Conservation (phyloP, 495 filamentous ascomycete genomes). For the Aspergillus kassunensis region DNA sequence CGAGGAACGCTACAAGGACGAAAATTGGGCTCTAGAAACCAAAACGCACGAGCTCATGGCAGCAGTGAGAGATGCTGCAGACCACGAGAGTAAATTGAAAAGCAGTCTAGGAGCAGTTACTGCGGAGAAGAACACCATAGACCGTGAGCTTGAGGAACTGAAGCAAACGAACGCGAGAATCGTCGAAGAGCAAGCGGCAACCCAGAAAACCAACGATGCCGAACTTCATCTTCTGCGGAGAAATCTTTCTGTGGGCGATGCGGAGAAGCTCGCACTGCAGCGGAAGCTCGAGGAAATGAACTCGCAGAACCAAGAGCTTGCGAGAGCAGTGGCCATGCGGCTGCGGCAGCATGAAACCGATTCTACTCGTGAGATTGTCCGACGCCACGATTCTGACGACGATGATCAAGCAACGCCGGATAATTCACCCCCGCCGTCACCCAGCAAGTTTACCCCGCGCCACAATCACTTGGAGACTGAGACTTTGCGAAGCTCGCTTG, state of each 20-base stretch:
- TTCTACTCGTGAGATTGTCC: conserved; percentile 49
- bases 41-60: conserved; percentile 77
- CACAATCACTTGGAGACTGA: conserved; percentile 89
- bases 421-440: conserved; percentile 83
- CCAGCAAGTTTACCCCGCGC: conserved; percentile 83
- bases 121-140: conserved; percentile 69
- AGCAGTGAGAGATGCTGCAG: conserved; percentile 62
- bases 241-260: conserved; percentile 66
- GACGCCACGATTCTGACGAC: conserved; percentile 61
- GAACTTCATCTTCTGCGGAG: conserved; percentile 77
- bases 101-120: conserved; percentile 63
- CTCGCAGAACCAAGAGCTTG: conserved; percentile 83
- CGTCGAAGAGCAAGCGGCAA: conserved; percentile 68
- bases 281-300: conserved; percentile 81
- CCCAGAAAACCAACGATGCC: conserved; percentile 79
- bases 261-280: conserved; percentile 69
- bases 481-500: conserved; percentile 86
- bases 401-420: conserved; percentile 75
- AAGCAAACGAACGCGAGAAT: conserved; percentile 73
- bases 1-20: conserved; percentile 92
- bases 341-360: conserved; percentile 63
- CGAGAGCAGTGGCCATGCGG: conserved; percentile 70
- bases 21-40: conserved; percentile 95
- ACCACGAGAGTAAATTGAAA: conserved; percentile 75
- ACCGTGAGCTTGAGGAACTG: conserved; percentile 85